Base-by-base conservation (phyloP, 305 asterid genomes). In the Salvia sclarea region DNA sequence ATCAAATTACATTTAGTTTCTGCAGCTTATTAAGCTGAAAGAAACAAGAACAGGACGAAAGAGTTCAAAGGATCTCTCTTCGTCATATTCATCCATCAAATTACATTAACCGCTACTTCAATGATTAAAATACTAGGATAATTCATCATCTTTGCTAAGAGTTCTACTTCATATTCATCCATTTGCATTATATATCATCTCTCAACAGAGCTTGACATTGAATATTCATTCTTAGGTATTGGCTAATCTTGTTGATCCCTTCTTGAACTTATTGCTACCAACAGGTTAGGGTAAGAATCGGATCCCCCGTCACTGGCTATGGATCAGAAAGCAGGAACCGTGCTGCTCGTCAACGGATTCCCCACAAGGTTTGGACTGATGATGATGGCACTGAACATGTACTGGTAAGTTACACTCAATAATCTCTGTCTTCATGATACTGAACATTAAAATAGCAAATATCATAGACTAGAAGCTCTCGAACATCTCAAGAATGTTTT, bases 241-340 rank as follows among this genome's bases (percentile, higher is more conserved):
- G 53, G 65, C 63, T 70, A 16, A 12, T 61, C 28, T 37, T 16
- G 24, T 40, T 44, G 57, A 56, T 28, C n/a, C 66, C 64, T 67
- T 50, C 17, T 17, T 3, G 0, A 16, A 54, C 12, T 56, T 16
- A 40, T 66, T 74, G 73, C 69, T 55, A 54, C 69, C 54, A 49
- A 76, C 82, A 92, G 97, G 97, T 88, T 54, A 83, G 81, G 81
- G 97, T 84, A 48, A 84, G 96, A 75, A 85, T 93, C 14, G 97
- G 97, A 62, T 76, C 95, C 56, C 97, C 97, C 38, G 78, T 90
- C 64, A 93, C 93, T 5, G 96, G 97, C 40, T 93, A 90, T 37
- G 98, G 97, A 54, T 84, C 96, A 58, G 98, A 90, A 69, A 90
- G 96, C 67, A 84, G 88, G 78, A 90, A 90, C 75, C 96, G 98